A percentile compares a stretch with the other conserved stretches of the same genome.
phyloP scores from a whole-genome alignment of 31 red algal species.

The Odonthalia washingtoniensis region DNA sequence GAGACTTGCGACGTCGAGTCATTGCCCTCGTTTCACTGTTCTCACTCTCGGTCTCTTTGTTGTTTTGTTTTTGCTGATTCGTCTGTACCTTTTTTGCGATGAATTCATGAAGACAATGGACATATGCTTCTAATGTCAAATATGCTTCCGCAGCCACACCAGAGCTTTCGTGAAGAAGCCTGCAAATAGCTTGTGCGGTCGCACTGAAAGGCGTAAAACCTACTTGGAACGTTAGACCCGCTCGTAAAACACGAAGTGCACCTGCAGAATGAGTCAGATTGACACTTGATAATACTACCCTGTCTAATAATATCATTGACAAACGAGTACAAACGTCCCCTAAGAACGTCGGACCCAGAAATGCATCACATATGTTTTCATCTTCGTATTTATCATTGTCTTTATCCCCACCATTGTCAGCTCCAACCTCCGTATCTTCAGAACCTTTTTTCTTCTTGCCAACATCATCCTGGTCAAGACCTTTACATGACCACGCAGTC shows the following conservation, averaged over 20 bases:
- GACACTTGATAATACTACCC: conserved; percentile 2
- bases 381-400: background rate
- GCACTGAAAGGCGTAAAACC: conserved; percentile 42
- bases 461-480: background rate
- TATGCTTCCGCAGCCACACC: conserved; percentile 52
- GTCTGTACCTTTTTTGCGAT: background rate
- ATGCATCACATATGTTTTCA: too few relatives aligned
- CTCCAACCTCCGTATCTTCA: conserved; percentile 10
- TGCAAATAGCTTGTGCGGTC: conserved; percentile 36
- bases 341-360: too few relatives aligned
- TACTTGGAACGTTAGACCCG: conserved; percentile 5
- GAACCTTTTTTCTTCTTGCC: background rate
- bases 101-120: conserved; percentile 38
- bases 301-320: background rate
- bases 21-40: background rate
- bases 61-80: too few relatives aligned
- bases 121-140: conserved; percentile 66
- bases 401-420: background rate
- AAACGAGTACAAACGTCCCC: conserved; percentile 16
- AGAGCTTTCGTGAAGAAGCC: conserved; percentile 36
- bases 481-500: conserved; percentile 28
- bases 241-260: conserved; percentile 40
- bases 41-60: background rate
- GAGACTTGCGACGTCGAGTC: background rate
- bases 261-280: conserved; percentile 2